Conservation (phyloP, 2,329 filamentous ascomycete species). For the Aspergillus japonicus region DNA sequence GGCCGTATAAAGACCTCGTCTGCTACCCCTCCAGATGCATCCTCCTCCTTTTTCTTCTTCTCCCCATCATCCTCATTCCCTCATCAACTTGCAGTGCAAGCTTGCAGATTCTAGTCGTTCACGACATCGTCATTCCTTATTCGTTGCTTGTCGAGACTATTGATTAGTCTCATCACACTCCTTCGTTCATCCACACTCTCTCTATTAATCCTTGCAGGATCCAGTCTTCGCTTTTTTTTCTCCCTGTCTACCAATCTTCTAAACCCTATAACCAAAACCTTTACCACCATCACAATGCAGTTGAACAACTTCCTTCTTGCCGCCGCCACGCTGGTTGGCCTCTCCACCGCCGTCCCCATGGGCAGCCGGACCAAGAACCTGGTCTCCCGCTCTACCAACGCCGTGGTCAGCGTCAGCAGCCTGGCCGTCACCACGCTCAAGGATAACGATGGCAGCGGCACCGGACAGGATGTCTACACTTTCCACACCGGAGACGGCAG, state of each 20-base stretch:
- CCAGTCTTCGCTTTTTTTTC: neutral
- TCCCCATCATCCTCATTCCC: neutral
- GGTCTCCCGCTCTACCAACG: constrained; percentile 3
- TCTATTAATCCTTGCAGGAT: neutral
- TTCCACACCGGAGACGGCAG: constrained; percentile 23
- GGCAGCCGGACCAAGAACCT: constrained; percentile 3
- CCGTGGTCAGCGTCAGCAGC: constrained; percentile 1
- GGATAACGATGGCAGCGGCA: neutral
- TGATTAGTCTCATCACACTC: constrained; percentile 6
- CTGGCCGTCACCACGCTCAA: neutral
- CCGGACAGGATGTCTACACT: constrained; percentile 7
- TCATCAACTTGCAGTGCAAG: neutral
- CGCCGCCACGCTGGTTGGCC: neutral
- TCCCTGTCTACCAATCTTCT: neutral
- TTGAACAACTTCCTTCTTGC: constrained; percentile 3
- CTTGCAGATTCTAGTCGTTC: constrained; percentile 6
- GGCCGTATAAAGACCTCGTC: neutral
- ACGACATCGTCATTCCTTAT: constrained; percentile 7
- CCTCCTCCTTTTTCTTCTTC: neutral
- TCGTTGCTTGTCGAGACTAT: constrained; percentile 1
- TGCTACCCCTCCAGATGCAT: neutral
- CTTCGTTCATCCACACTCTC: neutral
- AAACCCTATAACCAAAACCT: neutral
- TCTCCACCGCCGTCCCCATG: neutral
- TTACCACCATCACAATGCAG: neutral